Evolutionary conservation across 306 rosid genomes (phyloP), one percentile per base, ranked within the genome.

Genomic region (Urtica urens): DNA sequence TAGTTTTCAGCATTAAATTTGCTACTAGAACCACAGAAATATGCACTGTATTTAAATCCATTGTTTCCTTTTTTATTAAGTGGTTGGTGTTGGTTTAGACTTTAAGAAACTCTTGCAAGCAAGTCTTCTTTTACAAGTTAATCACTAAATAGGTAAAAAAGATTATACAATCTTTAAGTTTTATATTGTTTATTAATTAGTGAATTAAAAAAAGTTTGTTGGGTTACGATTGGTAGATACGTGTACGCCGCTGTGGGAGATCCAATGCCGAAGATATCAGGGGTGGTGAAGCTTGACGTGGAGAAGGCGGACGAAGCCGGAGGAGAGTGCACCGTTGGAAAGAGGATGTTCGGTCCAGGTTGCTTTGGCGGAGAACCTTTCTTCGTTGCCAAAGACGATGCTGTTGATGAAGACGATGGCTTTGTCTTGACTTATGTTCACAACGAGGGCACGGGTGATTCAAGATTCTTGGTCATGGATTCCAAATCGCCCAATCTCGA

Each of bases 321-420:
- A 2, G 14, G 57, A n/a, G 86, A 84, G 37, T 70, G 79, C 11
- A 77, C 68, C 19, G 78, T 79, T 18, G 94, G 72, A 0, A 51
- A 76, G 33, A 65, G 87, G 52, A 75, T 90, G 74, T 90, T 3
- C 11, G 96, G 83, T 0, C 71, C 46, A 3, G 81, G 78, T 1
- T 85, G 93, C 49, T 90, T 64, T 20, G 99, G 94, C 3, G 96
- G 94, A 0, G 94, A 85, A 45, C 96, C 99, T 0, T 82, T 85
- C 22, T 85, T 82, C 2, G 96, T 90, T 76, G 85, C 83, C 1
- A 77, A 56, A 38, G 84, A 69, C 0, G 69, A 39, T 0, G 72
- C 63, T 0, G 84, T 60, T 15, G 40, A 14, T 3, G 65, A 59
- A 8, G 99, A 84, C 26, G 99, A 85, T 23, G 94, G 94, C 20